Percentiles rank a stretch among this genome's conserved stretches.
Conservation (phyloP, 225 moss, liverwort and hornwort species). For the Thuidium tamariscinum region DNA sequence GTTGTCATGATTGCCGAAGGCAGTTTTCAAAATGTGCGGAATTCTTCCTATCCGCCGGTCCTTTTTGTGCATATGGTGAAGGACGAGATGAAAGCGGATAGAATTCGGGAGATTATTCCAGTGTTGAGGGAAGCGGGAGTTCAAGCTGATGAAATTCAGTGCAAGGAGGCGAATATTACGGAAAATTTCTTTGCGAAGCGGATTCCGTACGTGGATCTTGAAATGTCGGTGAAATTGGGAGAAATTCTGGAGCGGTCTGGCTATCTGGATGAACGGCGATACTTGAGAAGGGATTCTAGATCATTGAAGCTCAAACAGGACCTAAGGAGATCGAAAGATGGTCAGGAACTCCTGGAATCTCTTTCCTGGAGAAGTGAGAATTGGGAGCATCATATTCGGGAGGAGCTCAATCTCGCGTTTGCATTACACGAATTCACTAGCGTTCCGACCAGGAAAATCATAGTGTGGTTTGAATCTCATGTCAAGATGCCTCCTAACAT, state of each 20-base stretch:
- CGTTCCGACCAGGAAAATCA: conserved; percentile 43
- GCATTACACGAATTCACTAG: conserved; percentile 80
- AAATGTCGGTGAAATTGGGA: conserved; percentile 45
- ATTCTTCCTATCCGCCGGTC: conserved; percentile 61
- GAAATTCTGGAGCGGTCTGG: conserved; percentile 26
- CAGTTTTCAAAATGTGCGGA: conserved; percentile 39
- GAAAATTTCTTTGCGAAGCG: conserved; percentile 53
- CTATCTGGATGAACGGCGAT: conserved; percentile 30
- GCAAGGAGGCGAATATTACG: conserved; percentile 41
- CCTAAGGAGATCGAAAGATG: conserved; percentile 17
- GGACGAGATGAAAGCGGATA: conserved; percentile 36
- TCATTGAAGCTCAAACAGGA: conserved; percentile 36
- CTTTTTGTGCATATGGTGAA: conserved; percentile 92
- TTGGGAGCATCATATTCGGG: conserved; percentile 62
- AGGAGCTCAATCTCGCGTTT: conserved; percentile 82
- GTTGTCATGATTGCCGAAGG: conserved; percentile 81
- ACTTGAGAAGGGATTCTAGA: conserved; percentile 52
- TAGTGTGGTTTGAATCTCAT: conserved; percentile 68
- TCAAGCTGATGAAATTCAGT: conserved; percentile 47
- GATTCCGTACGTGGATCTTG: conserved; percentile 51
- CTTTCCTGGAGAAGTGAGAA: conserved; percentile 8
- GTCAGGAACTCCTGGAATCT: conserved; percentile 31
- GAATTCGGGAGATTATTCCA: conserved; percentile 25
- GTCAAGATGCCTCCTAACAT: conserved; percentile 15
- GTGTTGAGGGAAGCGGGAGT: conserved; percentile 42